Percentiles rank a stretch among this genome's conserved stretches.
Conservation (phyloP, 768 basidiomycete species). For the Terana coerulea region DNA sequence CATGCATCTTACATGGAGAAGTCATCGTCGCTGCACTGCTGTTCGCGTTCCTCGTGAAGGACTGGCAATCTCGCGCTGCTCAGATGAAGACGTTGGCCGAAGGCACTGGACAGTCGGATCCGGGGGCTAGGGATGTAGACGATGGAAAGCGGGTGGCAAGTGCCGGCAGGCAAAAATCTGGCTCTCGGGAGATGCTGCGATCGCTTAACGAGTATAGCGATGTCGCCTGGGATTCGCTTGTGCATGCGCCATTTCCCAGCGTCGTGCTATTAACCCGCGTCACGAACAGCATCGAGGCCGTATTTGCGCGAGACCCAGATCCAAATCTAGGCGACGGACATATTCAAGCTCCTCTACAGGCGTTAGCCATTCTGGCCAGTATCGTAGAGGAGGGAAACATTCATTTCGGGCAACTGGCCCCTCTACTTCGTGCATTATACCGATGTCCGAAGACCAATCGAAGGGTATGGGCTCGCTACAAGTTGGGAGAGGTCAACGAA, state of each 20-base stretch:
- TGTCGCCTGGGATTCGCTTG: background rate
- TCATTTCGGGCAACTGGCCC: conserved; percentile 39
- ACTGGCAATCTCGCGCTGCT: conserved; percentile 43
- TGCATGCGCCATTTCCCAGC: conserved; percentile 4
- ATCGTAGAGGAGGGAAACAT: conserved; percentile 49
- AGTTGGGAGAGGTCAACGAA: conserved; percentile 8
- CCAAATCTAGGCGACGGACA: background rate
- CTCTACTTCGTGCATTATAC: conserved; percentile 46
- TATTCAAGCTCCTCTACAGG: conserved; percentile 45
- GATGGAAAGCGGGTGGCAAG: too few species aligned
- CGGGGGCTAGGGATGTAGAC: background rate
- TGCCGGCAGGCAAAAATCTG: too few species aligned
- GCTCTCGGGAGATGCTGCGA: too few species aligned
- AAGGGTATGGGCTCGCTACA: conserved; percentile 21
- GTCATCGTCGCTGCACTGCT: conserved; percentile 72
- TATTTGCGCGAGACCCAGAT: conserved; percentile 27
- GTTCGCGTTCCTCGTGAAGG: conserved; percentile 61
- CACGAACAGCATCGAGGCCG: conserved; percentile 31
- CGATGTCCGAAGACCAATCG: conserved; percentile 28
- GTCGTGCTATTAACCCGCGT: conserved; percentile 15
- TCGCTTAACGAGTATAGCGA: background rate
- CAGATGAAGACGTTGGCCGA: background rate
- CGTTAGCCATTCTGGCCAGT: conserved; percentile 54
- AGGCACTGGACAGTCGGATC: too few species aligned
- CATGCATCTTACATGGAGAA: conserved; percentile 74